phyloP scores from a whole-genome alignment of 257 asterid species.

The Solanum ossicruentum region DNA sequence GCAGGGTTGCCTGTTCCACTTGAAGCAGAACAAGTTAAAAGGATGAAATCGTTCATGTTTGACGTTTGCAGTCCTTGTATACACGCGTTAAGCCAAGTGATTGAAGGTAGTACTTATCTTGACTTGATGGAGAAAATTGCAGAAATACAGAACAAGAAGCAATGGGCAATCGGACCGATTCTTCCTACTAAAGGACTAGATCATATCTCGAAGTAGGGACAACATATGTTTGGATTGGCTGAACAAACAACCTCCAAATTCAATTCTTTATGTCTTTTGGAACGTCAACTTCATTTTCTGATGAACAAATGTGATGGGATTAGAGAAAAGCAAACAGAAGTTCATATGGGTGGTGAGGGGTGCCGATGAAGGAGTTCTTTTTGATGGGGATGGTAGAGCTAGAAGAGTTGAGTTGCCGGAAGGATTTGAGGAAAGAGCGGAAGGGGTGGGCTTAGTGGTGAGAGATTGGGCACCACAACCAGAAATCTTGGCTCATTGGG shows the following conservation, averaged over 20 bases:
- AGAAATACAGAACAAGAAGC: background rate
- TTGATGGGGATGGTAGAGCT: background rate
- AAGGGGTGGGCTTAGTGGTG: too few relatives aligned
- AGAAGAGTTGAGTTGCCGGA: background rate
- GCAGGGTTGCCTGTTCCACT: slow-evolving; percentile 16
- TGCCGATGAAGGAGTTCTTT: background rate
- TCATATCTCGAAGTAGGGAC: background rate
- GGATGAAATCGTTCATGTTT: background rate
- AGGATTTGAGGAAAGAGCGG: too few relatives aligned
- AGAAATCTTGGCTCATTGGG: background rate
- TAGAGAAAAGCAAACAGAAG: background rate
- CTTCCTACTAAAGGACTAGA: background rate
- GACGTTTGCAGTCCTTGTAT: background rate
- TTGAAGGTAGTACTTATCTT: background rate
- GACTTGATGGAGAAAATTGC: background rate
- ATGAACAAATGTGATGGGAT: background rate
- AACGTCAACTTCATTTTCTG: background rate
- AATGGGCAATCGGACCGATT: background rate
- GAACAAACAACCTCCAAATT: background rate
- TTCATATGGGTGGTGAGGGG: background rate
- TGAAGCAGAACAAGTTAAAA: background rate
- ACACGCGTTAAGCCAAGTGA: background rate
- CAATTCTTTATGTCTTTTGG: background rate
- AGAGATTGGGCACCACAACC: too few relatives aligned
- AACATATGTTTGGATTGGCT: background rate